phyloP scores from a whole-genome alignment of 768 basidiomycete genomes.

The Mycena crocata region DNA sequence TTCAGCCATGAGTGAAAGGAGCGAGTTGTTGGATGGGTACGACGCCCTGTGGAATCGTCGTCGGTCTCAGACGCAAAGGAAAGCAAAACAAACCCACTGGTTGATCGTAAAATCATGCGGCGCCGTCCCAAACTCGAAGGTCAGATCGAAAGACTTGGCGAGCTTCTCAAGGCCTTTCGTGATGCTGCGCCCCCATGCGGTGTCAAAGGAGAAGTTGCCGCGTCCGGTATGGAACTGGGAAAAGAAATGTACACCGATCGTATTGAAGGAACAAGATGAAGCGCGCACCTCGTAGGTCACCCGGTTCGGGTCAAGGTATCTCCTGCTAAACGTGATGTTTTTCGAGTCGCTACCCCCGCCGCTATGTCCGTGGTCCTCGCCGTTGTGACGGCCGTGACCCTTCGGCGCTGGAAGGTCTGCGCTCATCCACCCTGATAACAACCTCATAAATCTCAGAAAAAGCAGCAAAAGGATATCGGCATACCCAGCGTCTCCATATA shows the following conservation, averaged over 20 bases:
- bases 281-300: constrained; percentile 74
- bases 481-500: constrained; percentile 94
- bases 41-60: constrained; percentile 59
- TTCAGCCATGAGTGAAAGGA: constrained; percentile 58
- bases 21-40: constrained; percentile 69
- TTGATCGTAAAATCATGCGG: constrained; percentile 80
- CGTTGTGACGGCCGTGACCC: constrained; percentile 15
- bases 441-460: constrained; percentile 21
- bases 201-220: constrained; percentile 71
- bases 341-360: constrained; percentile 38
- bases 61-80: background rate
- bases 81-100: constrained; percentile 53
- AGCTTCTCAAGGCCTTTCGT: constrained; percentile 66
- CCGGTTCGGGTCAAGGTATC: constrained; percentile 86
- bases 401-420: constrained; percentile 32
- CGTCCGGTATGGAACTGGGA: constrained; percentile 72
- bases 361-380: constrained; percentile 12
- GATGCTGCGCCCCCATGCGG: constrained; percentile 61
- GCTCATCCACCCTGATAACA: constrained; percentile 74
- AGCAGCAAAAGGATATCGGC: constrained; percentile 33
- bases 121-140: constrained; percentile 72
- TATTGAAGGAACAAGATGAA: background rate
- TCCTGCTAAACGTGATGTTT: constrained; percentile 72
- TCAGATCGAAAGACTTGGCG: constrained; percentile 70
- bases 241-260: constrained; percentile 12